Conservation (phyloP, 257 asterid species). For the Leptodermis oblonga region DNA sequence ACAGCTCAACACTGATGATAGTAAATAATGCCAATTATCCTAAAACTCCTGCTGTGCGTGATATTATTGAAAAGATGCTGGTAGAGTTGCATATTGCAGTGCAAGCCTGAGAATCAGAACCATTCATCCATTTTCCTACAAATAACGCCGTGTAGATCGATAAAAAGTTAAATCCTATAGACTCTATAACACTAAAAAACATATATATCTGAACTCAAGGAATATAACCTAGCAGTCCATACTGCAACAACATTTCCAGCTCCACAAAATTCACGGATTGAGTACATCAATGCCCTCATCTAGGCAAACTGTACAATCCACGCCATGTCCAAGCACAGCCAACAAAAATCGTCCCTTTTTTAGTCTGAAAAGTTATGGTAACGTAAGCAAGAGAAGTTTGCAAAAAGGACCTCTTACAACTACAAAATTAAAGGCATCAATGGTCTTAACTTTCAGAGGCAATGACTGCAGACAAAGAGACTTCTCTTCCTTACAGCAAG, state of each 20-base stretch:
- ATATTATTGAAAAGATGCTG: not conserved
- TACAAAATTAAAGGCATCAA: conserved; percentile 16
- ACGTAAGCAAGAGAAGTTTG: too few relatives aligned
- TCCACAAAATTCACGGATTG: conserved; percentile 91
- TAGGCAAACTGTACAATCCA: conserved; percentile 91
- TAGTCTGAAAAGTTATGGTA: too few relatives aligned
- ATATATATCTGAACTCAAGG: not conserved
- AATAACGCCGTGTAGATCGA: not conserved
- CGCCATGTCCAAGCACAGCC: conserved; percentile 83
- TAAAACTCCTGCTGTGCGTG: not conserved
- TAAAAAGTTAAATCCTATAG: not conserved
- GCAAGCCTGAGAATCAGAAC: conserved; percentile 33
- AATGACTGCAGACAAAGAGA: conserved; percentile 26
- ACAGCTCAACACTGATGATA: not conserved
- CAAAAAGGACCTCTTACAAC: too few relatives aligned
- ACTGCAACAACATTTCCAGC: conserved; percentile 94
- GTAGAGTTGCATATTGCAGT: not conserved
- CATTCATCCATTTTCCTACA: conserved; percentile 89
- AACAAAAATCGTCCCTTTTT: not conserved
- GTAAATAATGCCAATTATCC: not conserved
- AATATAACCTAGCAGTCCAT: conserved; percentile 78
- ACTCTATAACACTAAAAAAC: not conserved
- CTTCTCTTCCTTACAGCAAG: too few relatives aligned
- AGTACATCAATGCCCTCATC: conserved; percentile 98
- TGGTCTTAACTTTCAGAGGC: conserved; percentile 30